A percentile compares a stretch with the other conserved stretches of the same genome.
These are phyloP conservation scores for Populus pruinosa DNA, from an alignment of 345 rosid genomes.

Conservation along the genomic window DNA sequence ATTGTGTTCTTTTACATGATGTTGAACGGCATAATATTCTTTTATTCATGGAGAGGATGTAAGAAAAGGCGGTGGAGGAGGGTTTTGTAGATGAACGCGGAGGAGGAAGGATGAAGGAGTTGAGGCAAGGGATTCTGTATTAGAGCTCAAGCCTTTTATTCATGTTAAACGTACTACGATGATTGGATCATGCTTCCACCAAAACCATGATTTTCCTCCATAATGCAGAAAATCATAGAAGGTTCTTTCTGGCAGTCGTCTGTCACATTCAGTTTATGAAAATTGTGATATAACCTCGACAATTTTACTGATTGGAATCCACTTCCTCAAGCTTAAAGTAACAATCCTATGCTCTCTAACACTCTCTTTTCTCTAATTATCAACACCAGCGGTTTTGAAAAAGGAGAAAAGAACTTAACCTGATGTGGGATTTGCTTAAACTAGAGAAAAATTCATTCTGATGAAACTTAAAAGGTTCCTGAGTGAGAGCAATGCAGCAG, in stretches of 20 bases:
- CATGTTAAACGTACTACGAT: too few species aligned
- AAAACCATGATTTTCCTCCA: not conserved
- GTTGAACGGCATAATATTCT: too few species aligned
- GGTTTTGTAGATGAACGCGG: not conserved
- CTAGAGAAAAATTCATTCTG: not conserved
- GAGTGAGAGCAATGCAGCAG: not conserved
- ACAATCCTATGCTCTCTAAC: not conserved
- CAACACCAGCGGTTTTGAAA: not conserved
- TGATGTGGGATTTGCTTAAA: not conserved
- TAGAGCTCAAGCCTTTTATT: not conserved
- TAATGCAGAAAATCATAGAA: not conserved
- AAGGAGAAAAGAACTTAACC: not conserved
- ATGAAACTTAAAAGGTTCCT: not conserved
- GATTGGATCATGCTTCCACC: not conserved
- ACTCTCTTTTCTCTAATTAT: not conserved
- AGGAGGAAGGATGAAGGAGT: not conserved
- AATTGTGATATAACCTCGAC: not conserved
- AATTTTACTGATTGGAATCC: not conserved
- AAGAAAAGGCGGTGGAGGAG: too few species aligned
- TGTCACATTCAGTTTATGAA: not conserved
- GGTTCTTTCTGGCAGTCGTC: not conserved
- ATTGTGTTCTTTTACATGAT: too few species aligned
- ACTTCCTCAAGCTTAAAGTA: not conserved
- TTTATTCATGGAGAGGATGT: too few species aligned
- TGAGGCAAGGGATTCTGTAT: not conserved